Base-by-base conservation (phyloP, 306 rosid genomes). In the Cyamopsis tetragonoloba region DNA sequence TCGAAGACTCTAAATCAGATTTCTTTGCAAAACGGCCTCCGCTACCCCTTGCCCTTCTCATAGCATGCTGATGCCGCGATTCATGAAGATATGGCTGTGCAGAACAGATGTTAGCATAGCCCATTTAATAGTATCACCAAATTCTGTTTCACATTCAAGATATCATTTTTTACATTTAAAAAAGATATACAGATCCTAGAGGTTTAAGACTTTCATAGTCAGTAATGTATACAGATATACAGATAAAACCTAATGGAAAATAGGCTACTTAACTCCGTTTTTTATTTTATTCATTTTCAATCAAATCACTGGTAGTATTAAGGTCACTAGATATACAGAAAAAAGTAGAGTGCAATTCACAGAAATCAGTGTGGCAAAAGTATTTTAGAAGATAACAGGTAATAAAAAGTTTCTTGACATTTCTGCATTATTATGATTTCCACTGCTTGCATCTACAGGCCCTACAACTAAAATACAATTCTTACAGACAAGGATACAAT, bases 21-120 rank as follows among this genome's bases (percentile, higher is more conserved):
- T 89, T 93, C 88, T 86, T 93, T 20, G 96, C 98, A 78, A 93
- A 93, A 5, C 98, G 98, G 28, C 98, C 98, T 61, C 98, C 98
- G 0, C 31, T 93, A 23, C 98, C 88, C 70, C 98, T 86, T n/a
- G 82, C 96, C 85, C 98, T 80, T 72, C 97, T 81, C 91, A 93
- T 72, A 65, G 98, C 98, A 86, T 93, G 98, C 82, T 86, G 98
- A 64, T 93, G 98, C 23, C 98, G 85, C 62, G 98, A 93, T 80
- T 93, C 98, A 66, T 89, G 98, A 61, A 93, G 98, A 80, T 93
- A 93, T 2, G 98, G 96, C 98, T 93, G 87, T 3, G 37, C 71
- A 73, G 38, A 80, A 32, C 14, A 65, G 30, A 71, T 13, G 73
- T 75, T 17, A 77, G 62, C 66, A 66, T 64, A 78, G 44, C 66